Evolutionary conservation across 139 green algal species (phyloP), one percentile per base, ranked within the genome.

Genomic region (Coelastrella sp.): DNA sequence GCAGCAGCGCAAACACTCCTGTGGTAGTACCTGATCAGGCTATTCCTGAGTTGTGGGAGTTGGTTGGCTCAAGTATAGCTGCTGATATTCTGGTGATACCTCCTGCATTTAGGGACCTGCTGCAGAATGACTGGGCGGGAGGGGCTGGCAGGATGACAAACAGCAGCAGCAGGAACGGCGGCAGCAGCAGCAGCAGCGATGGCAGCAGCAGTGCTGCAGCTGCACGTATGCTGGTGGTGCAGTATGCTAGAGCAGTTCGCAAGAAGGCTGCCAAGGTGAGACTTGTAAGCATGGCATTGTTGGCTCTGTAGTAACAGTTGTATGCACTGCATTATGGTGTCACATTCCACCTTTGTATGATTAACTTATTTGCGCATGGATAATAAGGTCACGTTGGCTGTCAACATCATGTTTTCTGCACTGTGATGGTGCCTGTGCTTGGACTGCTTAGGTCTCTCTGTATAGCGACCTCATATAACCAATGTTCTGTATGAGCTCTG

Each of bases 181-280:
- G 35, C 13, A n/a, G 11, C 17, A 37, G 40, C 41, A 79, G 40
- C 40, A n/a, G 69, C 41, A 80, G 72, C 72, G n/a, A 41, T 17
- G 27, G 32, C 21, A 35, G 15, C 2, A 17, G 13, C 6, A 21
- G 7, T 4, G 45, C 72, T 48, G 72, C 72, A 48, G 48, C 48
- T 66, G 72, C 72, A 21, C 72, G 48, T 5, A 80, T 80, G 72
- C 30, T 80, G 45, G 72, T 80, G 48, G 45, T 80, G 13, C 72
- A 80, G 15, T 80, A 80, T 66, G 72, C 72, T 3, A 8, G 72
- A 4, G 51, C 72, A 23, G 27, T 45, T 3, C 27, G 72, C 13
- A 45, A n/a, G 48, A 25, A 67, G 72, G 15, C 32, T 45, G 48
- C 30, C 5, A 5, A 50, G 72, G 72, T 80, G 45, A 66, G 17